Conservation (phyloP, 768 basidiomycete species). For the Sporobolomyces pararoseus region DNA sequence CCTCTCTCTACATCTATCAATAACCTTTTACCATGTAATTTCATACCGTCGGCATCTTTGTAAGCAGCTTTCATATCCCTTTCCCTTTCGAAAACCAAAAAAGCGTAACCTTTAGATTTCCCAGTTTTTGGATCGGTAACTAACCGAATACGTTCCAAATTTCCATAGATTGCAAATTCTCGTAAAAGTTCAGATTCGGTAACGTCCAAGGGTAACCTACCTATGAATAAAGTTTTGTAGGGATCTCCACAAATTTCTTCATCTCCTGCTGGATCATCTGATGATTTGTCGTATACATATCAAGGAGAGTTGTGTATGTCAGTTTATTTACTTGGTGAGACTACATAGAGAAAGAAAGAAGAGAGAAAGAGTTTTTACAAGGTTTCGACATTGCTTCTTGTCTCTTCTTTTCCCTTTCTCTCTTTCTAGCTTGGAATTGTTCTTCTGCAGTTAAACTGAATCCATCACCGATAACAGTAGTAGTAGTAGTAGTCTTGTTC, state of each 20-base stretch:
- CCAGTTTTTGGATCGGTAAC: conserved; percentile 66
- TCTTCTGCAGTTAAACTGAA: conserved; percentile 58
- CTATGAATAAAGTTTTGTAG: conserved; percentile 96
- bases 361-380: conserved; percentile 46
- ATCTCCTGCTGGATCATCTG: conserved; percentile 92
- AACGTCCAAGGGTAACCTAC: conserved; percentile 83
- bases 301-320: too few relatives aligned
- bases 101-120: conserved; percentile 86
- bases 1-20: conserved; percentile 98
- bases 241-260: conserved; percentile 88
- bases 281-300: too few relatives aligned
- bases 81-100: conserved; percentile 95
- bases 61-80: conserved; percentile 98
- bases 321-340: conserved; percentile 48
- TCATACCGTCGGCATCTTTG: conserved; percentile 95
- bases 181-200: conserved; percentile 87
- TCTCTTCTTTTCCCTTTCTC: conserved; percentile 59
- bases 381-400: conserved; percentile 71
- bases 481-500: too few relatives aligned
- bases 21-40: conserved; percentile 92
- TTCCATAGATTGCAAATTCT: conserved; percentile 92
- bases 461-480: conserved; percentile 54
- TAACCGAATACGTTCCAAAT: conserved; percentile 88
- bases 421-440: conserved; percentile 67
- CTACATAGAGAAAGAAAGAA: neutral